phyloP scores from a whole-genome alignment of 805 yeast genomes.

The Pichia pseudocactophila region DNA sequence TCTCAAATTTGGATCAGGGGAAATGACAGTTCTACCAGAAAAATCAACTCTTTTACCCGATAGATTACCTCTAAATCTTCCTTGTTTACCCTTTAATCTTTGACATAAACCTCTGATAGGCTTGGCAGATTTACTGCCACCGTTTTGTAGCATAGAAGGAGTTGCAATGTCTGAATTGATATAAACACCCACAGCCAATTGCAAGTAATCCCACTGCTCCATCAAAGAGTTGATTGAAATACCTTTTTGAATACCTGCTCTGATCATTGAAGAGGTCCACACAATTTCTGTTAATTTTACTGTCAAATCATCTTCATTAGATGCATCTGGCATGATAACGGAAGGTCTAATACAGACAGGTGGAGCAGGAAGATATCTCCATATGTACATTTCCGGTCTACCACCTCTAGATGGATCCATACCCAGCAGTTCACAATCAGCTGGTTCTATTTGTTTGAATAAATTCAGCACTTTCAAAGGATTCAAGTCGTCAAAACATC shows the following conservation, averaged over 20 bases:
- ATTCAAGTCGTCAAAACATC: constrained; percentile 88
- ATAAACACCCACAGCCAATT: constrained; percentile 92
- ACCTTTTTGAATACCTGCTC: constrained; percentile 93
- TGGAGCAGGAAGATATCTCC: constrained; percentile 98
- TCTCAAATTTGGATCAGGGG: constrained; percentile 93
- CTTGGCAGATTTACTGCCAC: constrained; percentile 47
- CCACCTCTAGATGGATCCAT: constrained; percentile 82
- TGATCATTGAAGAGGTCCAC: constrained; percentile 89
- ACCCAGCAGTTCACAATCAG: constrained; percentile 89
- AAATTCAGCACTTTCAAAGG: constrained; percentile 83
- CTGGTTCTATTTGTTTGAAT: constrained; percentile 76
- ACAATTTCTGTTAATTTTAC: constrained; percentile 94
- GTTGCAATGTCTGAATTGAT: constrained; percentile 91
- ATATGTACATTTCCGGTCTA: constrained; percentile 90
- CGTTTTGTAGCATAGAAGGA: constrained; percentile 63
- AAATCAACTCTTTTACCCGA: constrained; percentile 99
- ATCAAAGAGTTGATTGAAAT: constrained; percentile 84
- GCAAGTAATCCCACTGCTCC: constrained; percentile 99
- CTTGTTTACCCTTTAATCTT: constrained; percentile 96
- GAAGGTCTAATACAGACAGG: constrained; percentile 99
- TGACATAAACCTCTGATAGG: constrained; percentile 96
- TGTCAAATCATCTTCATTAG: constrained; percentile 95
- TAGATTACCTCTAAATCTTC: constrained; percentile 95
- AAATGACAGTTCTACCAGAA: constrained; percentile 95
- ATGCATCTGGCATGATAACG: constrained; percentile 81